phyloP scores from a whole-genome alignment of 805 yeast species.

The Yarrowia phangngaensis region DNA sequence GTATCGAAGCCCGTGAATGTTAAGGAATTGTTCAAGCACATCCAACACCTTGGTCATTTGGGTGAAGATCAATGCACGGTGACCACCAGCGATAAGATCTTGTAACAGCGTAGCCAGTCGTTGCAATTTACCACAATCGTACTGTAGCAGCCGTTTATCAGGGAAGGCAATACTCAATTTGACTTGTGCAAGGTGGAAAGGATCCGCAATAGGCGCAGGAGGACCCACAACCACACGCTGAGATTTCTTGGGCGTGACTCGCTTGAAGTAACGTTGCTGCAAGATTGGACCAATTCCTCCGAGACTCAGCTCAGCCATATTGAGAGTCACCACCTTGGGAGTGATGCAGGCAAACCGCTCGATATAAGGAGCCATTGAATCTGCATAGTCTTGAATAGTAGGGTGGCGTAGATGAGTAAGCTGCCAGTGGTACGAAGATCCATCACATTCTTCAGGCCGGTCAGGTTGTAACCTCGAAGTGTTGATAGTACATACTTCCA shows the following conservation, averaged over 20 bases:
- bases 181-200: constrained; percentile 78
- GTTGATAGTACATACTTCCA: constrained; percentile 42
- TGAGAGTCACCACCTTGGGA: constrained; percentile 76
- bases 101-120: constrained; percentile 71
- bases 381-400: constrained; percentile 31
- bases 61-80: constrained; percentile 90
- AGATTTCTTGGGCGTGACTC: constrained; percentile 19
- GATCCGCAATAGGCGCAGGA: constrained; percentile 35
- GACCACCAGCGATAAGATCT: constrained; percentile 79
- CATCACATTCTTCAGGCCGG: constrained; percentile 14
- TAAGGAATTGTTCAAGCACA: constrained; percentile 85
- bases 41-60: constrained; percentile 98
- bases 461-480: constrained; percentile 13
- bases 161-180: constrained; percentile 92
- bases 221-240: constrained; percentile 22
- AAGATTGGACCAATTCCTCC: constrained; percentile 35
- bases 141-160: constrained; percentile 84
- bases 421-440: constrained; percentile 21
- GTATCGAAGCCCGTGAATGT: constrained; percentile 89
- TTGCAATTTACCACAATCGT: constrained; percentile 96
- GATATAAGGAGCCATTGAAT: constrained; percentile 52
- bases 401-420: constrained; percentile 15
- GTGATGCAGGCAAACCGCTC: constrained; percentile 70
- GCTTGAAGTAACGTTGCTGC: constrained; percentile 21
- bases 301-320: constrained; percentile 45